phyloP scores from a whole-genome alignment of 257 asterid genomes.

The Penstemon barbatus region DNA sequence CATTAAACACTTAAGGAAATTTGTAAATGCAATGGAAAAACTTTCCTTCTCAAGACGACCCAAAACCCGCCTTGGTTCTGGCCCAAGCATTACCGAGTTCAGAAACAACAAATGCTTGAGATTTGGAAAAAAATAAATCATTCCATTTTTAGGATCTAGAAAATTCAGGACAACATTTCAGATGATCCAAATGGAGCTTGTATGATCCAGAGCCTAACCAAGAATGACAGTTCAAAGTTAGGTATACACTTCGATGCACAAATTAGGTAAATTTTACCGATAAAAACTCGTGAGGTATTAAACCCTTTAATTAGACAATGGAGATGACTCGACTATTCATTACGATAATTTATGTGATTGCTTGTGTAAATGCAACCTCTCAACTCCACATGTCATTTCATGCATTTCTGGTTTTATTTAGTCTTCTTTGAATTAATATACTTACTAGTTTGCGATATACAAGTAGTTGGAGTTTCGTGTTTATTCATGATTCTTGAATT shows the following conservation, averaged over 20 bases:
- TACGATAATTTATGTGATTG: not conserved
- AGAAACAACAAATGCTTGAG: slow-evolving; percentile 83
- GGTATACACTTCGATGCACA: too few relatives aligned
- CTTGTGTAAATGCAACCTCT: not conserved
- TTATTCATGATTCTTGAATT: not conserved
- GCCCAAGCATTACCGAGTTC: slow-evolving; percentile 45
- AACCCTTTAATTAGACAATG: too few relatives aligned
- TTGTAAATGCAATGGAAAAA: slow-evolving; percentile 84
- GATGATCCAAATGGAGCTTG: too few relatives aligned
- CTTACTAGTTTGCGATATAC: not conserved
- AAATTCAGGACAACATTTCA: too few relatives aligned
- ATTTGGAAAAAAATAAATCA: slow-evolving; percentile 51
- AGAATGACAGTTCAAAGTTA: too few relatives aligned
- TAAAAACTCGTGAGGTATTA: too few relatives aligned
- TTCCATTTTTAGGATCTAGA: not conserved
- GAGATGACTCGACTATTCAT: too few relatives aligned
- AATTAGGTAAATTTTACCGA: too few relatives aligned
- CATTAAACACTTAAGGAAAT: slow-evolving; percentile 79
- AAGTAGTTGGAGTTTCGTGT: not conserved
- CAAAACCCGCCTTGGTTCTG: slow-evolving; percentile 34
- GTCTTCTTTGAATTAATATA: not conserved
- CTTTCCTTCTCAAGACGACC: slow-evolving; percentile 66
- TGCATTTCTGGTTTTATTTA: not conserved
- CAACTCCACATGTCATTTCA: not conserved
- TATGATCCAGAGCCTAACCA: too few relatives aligned